A percentile compares a stretch with the other conserved stretches of the same genome.
Conservation (phyloP, 495 filamentous ascomycete genomes). For the Sordaria brevicollis region DNA sequence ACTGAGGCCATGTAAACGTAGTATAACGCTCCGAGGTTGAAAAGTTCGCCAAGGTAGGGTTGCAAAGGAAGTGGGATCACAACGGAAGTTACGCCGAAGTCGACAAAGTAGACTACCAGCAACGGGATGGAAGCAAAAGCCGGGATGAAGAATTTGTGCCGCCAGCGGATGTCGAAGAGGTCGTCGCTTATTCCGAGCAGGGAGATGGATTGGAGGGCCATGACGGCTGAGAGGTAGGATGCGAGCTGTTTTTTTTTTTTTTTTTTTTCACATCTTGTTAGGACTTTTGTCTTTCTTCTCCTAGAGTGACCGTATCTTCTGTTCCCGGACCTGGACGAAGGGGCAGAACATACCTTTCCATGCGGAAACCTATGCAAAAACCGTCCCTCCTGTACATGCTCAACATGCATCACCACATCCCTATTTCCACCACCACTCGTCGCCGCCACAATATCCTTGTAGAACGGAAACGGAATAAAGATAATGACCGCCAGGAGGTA, state of each 20-base stretch:
- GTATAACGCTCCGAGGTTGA: conserved; percentile 84
- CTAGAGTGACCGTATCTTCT: no score
- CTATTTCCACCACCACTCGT: conserved; percentile 90
- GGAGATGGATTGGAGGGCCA: conserved; percentile 80
- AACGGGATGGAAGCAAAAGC: conserved; percentile 90
- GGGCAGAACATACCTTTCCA: conserved; percentile 54
- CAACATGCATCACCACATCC: conserved; percentile 60
- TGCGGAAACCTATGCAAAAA: conserved; percentile 88
- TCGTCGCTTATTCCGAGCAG: conserved; percentile 93
- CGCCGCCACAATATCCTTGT: conserved; percentile 93
- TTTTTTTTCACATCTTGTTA: no score
- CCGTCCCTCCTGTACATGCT: conserved; percentile 65
- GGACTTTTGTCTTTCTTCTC: not conserved
- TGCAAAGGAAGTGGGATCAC: conserved; percentile 80
- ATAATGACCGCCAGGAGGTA: conserved; percentile 79
- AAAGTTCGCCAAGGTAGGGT: conserved; percentile 65
- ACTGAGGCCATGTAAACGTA: conserved; percentile 94
- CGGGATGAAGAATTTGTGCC: conserved; percentile 96
- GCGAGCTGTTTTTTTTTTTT: conserved; percentile 60
- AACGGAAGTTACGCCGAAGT: conserved; percentile 92
- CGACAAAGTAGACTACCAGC: conserved; percentile 94
- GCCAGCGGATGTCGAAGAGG: conserved; percentile 96
- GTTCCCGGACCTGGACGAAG: no score
- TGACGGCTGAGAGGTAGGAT: conserved; percentile 86
- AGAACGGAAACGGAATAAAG: conserved; percentile 95